A percentile compares a stretch with the other conserved stretches of the same genome.
Conservation (phyloP, 75 land plant genomes). For the Adiantum capillusveneris region DNA sequence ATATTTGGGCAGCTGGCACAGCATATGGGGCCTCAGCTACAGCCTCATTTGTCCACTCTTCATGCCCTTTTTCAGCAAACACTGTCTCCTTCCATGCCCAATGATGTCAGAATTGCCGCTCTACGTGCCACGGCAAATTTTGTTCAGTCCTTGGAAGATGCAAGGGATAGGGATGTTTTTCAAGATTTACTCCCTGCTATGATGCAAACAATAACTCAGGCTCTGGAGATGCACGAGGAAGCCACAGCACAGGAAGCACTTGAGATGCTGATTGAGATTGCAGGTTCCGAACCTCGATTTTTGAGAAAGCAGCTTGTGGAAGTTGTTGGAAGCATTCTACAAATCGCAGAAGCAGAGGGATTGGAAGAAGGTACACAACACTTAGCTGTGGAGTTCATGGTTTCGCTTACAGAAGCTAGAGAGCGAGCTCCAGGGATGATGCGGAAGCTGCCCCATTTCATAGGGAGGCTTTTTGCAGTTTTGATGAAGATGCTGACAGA, state of each 20-base stretch:
- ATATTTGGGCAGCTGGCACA: slow-evolving; percentile 18
- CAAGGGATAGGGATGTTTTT: slow-evolving; percentile 8
- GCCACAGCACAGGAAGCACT: slow-evolving; percentile 19
- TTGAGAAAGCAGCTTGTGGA: slow-evolving; percentile 12
- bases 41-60: slow-evolving; percentile 7
- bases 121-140: slow-evolving; percentile 14
- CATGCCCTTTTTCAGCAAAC: slow-evolving; percentile 14
- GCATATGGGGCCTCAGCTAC: slow-evolving; percentile 13
- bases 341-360: slow-evolving; percentile 10
- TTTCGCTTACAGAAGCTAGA: slow-evolving; percentile 13
- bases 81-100: slow-evolving; percentile 5
- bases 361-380: slow-evolving; percentile 18
- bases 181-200: slow-evolving; percentile 14
- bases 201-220: slow-evolving; percentile 16
- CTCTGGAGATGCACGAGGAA: slow-evolving; percentile 13
- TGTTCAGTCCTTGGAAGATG: slow-evolving; percentile 4
- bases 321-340: slow-evolving; percentile 16
- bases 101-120: slow-evolving; percentile 16
- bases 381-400: slow-evolving; percentile 13
- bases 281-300: slow-evolving; percentile 21
- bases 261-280: slow-evolving; percentile 18
- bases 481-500: slow-evolving; percentile 20
- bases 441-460: slow-evolving; percentile 17
- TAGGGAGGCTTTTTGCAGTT: slow-evolving; percentile 10
- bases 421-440: slow-evolving; percentile 13